A percentile compares a stretch with the other conserved stretches of the same genome.
Conservation (phyloP, 148 eudicot species). For the Euryodendron excelsum region DNA sequence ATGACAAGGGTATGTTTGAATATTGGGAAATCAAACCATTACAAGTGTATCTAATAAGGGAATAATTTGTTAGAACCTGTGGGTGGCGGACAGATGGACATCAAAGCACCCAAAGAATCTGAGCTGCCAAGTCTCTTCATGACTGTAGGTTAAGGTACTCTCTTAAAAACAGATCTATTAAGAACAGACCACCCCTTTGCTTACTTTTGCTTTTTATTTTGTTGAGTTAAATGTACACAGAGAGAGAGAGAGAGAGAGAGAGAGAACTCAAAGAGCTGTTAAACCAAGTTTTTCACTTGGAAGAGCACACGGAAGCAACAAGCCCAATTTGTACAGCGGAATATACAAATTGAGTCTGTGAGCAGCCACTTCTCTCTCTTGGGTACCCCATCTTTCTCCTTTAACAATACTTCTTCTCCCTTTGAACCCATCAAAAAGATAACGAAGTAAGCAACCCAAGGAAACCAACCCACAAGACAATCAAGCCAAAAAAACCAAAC, state of each 20-base stretch:
- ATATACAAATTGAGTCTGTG: slow-evolving; percentile 10
- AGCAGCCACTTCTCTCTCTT: slow-evolving; percentile 17
- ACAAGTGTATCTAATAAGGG: too few relatives aligned
- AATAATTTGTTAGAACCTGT: too few relatives aligned
- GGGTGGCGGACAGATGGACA: slow-evolving; percentile 69
- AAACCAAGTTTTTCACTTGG: neutral
- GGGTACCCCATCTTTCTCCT: slow-evolving; percentile 3
- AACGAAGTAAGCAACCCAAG: too few relatives aligned
- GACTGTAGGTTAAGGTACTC: slow-evolving; percentile 11
- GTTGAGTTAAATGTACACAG: neutral
- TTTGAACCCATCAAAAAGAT: too few relatives aligned
- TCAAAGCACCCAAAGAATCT: slow-evolving; percentile 70
- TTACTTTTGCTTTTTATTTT: neutral
- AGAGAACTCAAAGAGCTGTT: neutral
- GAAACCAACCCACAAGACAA: too few relatives aligned
- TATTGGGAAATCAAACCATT: neutral
- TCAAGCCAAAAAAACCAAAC: too few relatives aligned
- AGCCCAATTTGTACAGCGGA: slow-evolving; percentile 21
- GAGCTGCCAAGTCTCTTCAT: slow-evolving; percentile 86
- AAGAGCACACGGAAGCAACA: slow-evolving; percentile 5
- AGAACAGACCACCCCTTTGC: neutral
- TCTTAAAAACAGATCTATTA: neutral
- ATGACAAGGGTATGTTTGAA: slow-evolving; percentile 7
- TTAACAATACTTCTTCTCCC: too few relatives aligned
- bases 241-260: neutral